Conservation (phyloP, 179 eudicot genomes). For the Corrigiola litoralis region DNA sequence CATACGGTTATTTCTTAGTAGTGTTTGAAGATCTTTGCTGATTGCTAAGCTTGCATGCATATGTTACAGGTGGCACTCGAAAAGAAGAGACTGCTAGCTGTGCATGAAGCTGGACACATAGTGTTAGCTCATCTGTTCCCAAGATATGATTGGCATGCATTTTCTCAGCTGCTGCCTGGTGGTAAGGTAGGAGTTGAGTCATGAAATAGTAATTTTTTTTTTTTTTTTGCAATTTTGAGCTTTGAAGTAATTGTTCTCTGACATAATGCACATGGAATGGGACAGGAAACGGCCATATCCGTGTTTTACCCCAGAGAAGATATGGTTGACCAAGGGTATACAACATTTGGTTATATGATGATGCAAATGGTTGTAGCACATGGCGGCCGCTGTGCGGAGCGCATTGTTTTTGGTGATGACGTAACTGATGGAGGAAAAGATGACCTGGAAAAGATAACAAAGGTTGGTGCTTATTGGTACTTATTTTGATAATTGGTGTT, state of each 20-base stretch:
- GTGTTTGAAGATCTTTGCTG: neutral
- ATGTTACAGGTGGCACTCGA: conserved; percentile 60
- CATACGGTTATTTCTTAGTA: neutral
- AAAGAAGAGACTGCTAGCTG: conserved; percentile 80
- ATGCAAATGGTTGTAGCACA: conserved; percentile 99
- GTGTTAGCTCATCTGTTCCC: conserved; percentile 91
- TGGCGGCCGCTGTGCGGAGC: conserved; percentile 96
- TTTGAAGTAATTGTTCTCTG: neutral
- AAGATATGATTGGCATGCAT: conserved; percentile 96
- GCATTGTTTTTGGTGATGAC: conserved; percentile 80
- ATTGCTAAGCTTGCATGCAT: conserved; percentile 1
- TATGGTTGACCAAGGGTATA: conserved; percentile 70
- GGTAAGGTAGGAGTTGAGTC: conserved; percentile 59
- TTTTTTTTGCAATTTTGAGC: neutral
- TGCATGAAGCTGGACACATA: conserved; percentile 96
- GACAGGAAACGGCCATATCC: conserved; percentile 93
- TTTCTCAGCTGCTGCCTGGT: conserved; percentile 95
- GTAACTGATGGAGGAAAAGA: conserved; percentile 85
- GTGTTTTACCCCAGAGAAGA: conserved; percentile 94
- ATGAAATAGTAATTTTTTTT: neutral
- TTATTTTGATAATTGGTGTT: neutral
- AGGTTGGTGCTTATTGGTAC: conserved; percentile 32
- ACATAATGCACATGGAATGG: neutral
- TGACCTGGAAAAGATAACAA: conserved; percentile 81
- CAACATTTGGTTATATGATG: conserved; percentile 91